Conservation (phyloP, 192 early-diverging fungal genomes). For the Coemansia nantahalensis region DNA sequence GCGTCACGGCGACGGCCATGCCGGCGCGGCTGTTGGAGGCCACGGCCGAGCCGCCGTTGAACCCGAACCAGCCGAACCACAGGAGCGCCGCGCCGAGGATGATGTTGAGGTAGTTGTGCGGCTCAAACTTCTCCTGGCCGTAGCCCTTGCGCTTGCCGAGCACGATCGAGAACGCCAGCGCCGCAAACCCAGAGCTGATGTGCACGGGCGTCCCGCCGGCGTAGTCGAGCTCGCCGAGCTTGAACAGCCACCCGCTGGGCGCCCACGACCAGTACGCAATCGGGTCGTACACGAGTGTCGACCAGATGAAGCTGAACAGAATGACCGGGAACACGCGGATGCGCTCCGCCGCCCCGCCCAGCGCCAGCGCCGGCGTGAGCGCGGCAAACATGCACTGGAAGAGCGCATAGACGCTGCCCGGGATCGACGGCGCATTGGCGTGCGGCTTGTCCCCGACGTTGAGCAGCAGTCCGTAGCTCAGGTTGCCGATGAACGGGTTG, state of each 20-base stretch:
- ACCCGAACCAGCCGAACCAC: constrained; percentile 97
- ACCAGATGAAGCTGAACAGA: constrained; percentile 91
- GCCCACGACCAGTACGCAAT: constrained; percentile 96
- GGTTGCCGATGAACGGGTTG: constrained; percentile 75
- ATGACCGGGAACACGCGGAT: constrained; percentile 81
- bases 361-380: constrained; percentile 85
- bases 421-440: constrained; percentile 61
- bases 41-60: constrained; percentile 88
- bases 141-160: constrained; percentile 79
- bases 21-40: constrained; percentile 80
- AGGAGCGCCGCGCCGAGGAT: constrained; percentile 85
- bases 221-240: constrained; percentile 86
- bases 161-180: constrained; percentile 83
- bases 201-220: constrained; percentile 98
- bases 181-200: constrained; percentile 84
- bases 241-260: constrained; percentile 78
- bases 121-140: constrained; percentile 69
- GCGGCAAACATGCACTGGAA: constrained; percentile 94
- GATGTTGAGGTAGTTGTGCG: constrained; percentile 91
- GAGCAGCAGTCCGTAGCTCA: constrained; percentile 69
- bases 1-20: constrained; percentile 82
- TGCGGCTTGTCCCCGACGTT: constrained; percentile 57
- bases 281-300: constrained; percentile 90
- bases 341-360: constrained; percentile 89
- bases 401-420: constrained; percentile 73